Base-by-base conservation (phyloP, 83 land plant genomes). In the Thuja plicata region DNA sequence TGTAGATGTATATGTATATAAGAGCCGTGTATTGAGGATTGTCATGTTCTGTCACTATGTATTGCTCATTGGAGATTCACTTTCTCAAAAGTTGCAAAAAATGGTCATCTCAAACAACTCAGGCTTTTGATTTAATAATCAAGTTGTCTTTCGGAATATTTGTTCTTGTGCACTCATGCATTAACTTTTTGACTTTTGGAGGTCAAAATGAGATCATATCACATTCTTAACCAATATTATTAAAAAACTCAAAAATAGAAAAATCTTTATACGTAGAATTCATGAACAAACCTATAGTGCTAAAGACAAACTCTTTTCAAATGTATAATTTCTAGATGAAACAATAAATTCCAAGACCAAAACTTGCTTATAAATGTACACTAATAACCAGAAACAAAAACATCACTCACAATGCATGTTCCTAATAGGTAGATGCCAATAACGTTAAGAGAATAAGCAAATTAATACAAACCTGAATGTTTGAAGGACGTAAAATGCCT, bases 381-480 rank as follows among this genome's bases (percentile, higher is more conserved):
- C 45, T 60, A 32, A 52, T 19, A 50, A 87, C 82, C 57, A 11
- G 30, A 32, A 38, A 88, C 70, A 78, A 37, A 52, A 52, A 35
- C 16, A 50, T 15, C 30, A 38, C 32, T 32, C 40, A 81, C 43
- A 17, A 41, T 21, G 21, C 24, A 54, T 55, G 87, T 45, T 86
- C 32, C 41, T 62, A 10, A 27, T 8, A 11, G 30, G 10, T 54
- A 35, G 38, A 7, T 62, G 45, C 2, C 73, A 55, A 62, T 86
- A 86, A 86, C 78, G 48, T 5, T 27, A 34, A n/a, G 2, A 5
- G 5, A 46, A 38, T 45, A 74, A 34, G 46, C 32, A 74, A 38
- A 66, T 87, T 24, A 50, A 77, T 32, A 37, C 74, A 70, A 92
- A 96, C 98, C 98, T 97, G 99, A 89, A 97, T 96, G 87, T 94